Evolutionary conservation across 2,329 filamentous ascomycete species (phyloP), one percentile per base, ranked within the genome.

Genomic region (Chrysoporthe austroafricana): DNA sequence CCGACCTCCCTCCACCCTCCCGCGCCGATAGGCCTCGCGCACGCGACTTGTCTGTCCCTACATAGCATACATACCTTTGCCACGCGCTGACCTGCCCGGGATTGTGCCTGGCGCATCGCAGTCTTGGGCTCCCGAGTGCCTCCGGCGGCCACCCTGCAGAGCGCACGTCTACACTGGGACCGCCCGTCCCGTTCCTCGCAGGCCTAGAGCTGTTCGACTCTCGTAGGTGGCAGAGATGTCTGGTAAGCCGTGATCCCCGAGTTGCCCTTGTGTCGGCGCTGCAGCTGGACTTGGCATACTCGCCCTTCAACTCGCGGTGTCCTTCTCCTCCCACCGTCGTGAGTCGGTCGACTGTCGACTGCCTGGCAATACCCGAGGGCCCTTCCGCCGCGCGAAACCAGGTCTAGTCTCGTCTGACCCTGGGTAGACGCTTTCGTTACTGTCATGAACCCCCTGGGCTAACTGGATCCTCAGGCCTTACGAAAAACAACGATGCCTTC

Each of bases 401-500:
- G 16, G 18, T n/a, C 26, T 8, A 21, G 9, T 44, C n/a, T 46
- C 14, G 2, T 48, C n/a, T 18, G 26, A 13, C 42, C 11, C 26
- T 1, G 44, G 60, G 11, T 14, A 34, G 26, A 62, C 34, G 48
- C 21, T 4, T 6, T 42, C 36, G 8, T 52, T 39, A 3, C 26
- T 62, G 60, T 18, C 14, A 18, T 16, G 16, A 39, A 39, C 9
- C 9, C 1, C 32, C 18, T 5, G 32, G 46, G 21, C 26, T 52
- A 21, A 62, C 50, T 46, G 3, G 34, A 14, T 32, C 18, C 18
- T n/a, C 42, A 60, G 63, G 54, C 32, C 63, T 63, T 52, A 50
- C 67, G 21, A 68, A 67, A 42, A 66, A 67, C 57, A 64, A 69
- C 44, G 69, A 70, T 66, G 65, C 58, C 56, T 70, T 64, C 57